Base-by-base conservation (phyloP, 495 filamentous ascomycete genomes). In the Talaromyces stipitatus region DNA sequence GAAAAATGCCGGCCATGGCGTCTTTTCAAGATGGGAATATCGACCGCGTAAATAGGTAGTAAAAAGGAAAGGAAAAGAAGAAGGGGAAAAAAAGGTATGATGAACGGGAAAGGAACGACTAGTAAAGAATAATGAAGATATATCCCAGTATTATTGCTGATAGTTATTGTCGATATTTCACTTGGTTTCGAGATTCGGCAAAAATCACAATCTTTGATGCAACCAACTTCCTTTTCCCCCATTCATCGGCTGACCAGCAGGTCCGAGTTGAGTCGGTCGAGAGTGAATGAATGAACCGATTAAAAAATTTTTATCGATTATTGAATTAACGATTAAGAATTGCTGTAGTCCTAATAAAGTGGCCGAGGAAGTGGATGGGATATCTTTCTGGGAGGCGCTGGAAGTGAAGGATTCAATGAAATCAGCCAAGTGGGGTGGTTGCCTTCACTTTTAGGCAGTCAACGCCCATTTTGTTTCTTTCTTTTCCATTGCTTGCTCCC, bases 1-100 rank as follows among this genome's bases (percentile, higher is more conserved):
- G 89, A 76, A 98, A 95, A 71, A 96, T 76, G 64, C 89, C 87
- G 57, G 89, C 87, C 89, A 92, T 95, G 74, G 56, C 78, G 65
- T 33, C 30, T 12, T 6, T 33, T 6, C 6, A 7, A 33, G 30
- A 33, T 33, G 30, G n/a, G n/a, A n/a, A n/a, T n/a, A n/a, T n/a
- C n/a, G n/a, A n/a, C n/a, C n/a, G n/a, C n/a, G n/a, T n/a, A n/a
- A n/a, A n/a, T n/a, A n/a, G n/a, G n/a, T n/a, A n/a, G n/a, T n/a
- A n/a, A 33, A 33, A 7, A 33, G 30, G 30, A 33, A 33, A 41
- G 8, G 14, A 8, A 51, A 51, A 51, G 27, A 30, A 50, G 43
- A 47, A 33, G n/a, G n/a, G n/a, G n/a, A n/a, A n/a, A 16, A 12
- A 38, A 41, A 18, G 36, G 36, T 41, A 18, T 29, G 9, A 29